Evolutionary conservation across 805 yeast species (phyloP), one percentile per base, ranked within the genome.

Genomic region (Saccharomycopsis capsularis): DNA sequence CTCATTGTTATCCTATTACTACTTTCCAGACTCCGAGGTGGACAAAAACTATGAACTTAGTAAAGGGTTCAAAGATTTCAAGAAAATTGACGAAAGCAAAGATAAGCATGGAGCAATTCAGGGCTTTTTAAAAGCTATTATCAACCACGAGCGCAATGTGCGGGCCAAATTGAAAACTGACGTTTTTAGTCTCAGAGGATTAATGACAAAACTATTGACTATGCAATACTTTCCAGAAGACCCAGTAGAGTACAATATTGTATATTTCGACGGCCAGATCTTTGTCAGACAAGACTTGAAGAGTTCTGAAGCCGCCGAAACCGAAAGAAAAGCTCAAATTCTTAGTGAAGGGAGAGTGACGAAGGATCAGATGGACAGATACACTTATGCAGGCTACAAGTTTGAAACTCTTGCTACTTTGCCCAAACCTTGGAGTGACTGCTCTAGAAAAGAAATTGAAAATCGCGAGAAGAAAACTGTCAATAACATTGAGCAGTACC

Each of bases 121-220:
- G 39, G 78, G 82, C 0, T 65, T 85, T 3, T 63, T 93, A 35
- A 57, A 61, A 25, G 78, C 85, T 1, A 59, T 93, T 24, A 39
- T 36, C 9, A 40, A 36, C 4, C 68, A 76, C 57, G 98, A 93
- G 63, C 63, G 68, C 50, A 54, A 59, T 7, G 60, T 65, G 18
- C 58, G 59, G 16, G 63, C 67, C 4, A 79, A 75, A 52, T 59
- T 76, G 2, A 74, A 75, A 25, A 76, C 78, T 1, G 85, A 88
- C 57, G 74, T 93, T 27, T 69, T 93, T 21, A 81, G 96, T 0
- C 88, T 86, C 75, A 72, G 97, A 57, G 98, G 97, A 0, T 65
- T 87, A 32, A 78, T 91, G 80, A 81, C 89, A 29, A 76, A 78
- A 50, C 65, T 91, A 34, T 67, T 93, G 65, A 71, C 82, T 4